Base-by-base conservation (phyloP, 2,329 filamentous ascomycete genomes). In the Hypoxylon sp. region DNA sequence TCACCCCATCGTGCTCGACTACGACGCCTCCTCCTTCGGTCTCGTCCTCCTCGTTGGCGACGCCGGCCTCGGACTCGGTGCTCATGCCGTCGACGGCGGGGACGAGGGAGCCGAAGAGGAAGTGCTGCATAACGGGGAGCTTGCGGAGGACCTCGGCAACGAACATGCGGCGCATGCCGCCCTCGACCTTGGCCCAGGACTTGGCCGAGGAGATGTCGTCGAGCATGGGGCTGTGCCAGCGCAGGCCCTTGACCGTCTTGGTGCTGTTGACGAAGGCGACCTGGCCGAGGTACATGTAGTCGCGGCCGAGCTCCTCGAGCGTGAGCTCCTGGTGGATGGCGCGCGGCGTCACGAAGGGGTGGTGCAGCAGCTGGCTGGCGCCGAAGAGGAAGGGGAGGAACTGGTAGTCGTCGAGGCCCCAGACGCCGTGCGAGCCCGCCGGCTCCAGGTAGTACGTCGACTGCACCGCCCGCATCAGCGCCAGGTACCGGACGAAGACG, bases 181-280 rank as follows among this genome's bases (percentile, higher is more conserved):
- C 89, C 73, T 98, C 93, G 46, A 99, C 90, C 80, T 99, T 99
- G 64, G 76, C 79, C 95, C 95, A 99, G 33, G 83, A 90, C 73
- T 91, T 93, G 13, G 94, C 90, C 1, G 91, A 88, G 3, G 90
- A 95, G 64, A 99, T 99, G 73, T 99, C 95, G 72, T 99, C 95
- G 15, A 99, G 85, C 96, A 99, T 98, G 3, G 96, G 95, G 63
- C 89, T 93, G 70, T 99, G 96, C 95, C 95, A 99, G 40, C 95
- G 85, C 59, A 99, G 78, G 1, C 93, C 94, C 70, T 96, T 92
- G 55, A 97, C 93, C 1, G 92, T 97, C 80, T 99, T 99, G 56
- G 96, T 96, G 66, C 88, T 91, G 76, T 98, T 97, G 55, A 99
- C 94, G 76, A 96, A 99, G 48, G 84, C 83, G 21, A 99, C 91